These are phyloP conservation scores for Tylopilus orsonianus DNA, from an alignment of 1,284 basidiomycete genomes.

Conservation along the genomic window DNA sequence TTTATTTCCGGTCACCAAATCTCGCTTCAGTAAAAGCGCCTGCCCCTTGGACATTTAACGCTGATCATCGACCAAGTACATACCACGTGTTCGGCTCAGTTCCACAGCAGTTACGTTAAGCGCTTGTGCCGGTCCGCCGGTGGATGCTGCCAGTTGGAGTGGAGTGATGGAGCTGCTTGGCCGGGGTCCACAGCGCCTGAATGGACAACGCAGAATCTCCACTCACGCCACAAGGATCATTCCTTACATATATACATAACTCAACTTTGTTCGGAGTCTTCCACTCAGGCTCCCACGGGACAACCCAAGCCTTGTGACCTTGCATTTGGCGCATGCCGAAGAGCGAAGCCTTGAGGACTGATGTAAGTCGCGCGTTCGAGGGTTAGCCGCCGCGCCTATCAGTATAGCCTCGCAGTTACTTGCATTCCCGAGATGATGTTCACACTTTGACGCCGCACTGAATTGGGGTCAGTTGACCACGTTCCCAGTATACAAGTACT, in stretches of 20 bases:
- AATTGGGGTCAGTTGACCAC: too few relatives aligned
- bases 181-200: conserved; percentile 3
- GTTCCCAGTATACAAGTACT: too few relatives aligned
- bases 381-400: neutral
- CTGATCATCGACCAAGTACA: conserved; percentile 3
- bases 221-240: neutral
- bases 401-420: neutral
- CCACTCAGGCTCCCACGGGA: conserved; percentile 19
- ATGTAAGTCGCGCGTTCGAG: neutral
- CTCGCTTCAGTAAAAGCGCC: neutral
- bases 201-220: conserved; percentile 8
- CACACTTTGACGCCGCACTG: neutral
- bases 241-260: too few relatives aligned
- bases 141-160: too few relatives aligned
- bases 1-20: neutral
- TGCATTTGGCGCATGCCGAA: conserved; percentile 5
- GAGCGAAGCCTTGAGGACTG: too few relatives aligned
- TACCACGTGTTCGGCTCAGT: neutral
- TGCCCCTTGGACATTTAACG: conserved; percentile 1
- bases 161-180: neutral
- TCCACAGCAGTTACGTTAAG: neutral
- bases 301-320: conserved; percentile 3
- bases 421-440: neutral
- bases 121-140: neutral
- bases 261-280: conserved; percentile 13